A percentile compares a stretch with the other conserved stretches of the same genome.
Conservation (phyloP, 176 grass and related monocot species). For the Aegilops bicornis region DNA sequence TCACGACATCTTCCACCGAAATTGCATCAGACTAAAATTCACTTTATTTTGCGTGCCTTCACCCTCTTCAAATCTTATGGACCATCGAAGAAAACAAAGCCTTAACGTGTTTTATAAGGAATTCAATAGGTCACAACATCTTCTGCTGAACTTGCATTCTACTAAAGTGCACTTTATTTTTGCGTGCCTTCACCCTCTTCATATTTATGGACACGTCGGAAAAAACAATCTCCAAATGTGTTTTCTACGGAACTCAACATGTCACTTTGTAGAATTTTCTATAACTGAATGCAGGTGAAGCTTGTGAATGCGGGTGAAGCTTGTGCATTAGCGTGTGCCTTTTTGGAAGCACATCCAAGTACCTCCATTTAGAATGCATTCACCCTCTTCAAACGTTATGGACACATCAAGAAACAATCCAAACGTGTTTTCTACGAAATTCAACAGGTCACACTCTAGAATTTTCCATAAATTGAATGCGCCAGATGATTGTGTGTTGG, state of each 20-base stretch:
- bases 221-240: not conserved
- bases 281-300: too few species aligned
- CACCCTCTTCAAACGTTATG: too few species aligned
- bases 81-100: not conserved
- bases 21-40: too few species aligned
- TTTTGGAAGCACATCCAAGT: not conserved
- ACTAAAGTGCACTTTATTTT: not conserved
- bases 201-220: not conserved
- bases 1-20: too few species aligned
- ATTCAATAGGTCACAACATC: not conserved
- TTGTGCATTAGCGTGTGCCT: too few species aligned
- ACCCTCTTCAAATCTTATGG: not conserved
- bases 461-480: not conserved
- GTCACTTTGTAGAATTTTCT: too few species aligned
- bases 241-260: not conserved
- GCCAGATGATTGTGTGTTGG: not conserved
- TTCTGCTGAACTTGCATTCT: not conserved
- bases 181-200: not conserved
- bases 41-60: not conserved
- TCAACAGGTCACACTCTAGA: not conserved
- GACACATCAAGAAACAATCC: not conserved
- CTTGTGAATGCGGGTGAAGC: too few species aligned
- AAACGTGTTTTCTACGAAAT: not conserved
- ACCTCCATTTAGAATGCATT: not conserved
- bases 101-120: too few species aligned